Evolutionary conservation across 179 eudicot genomes (phyloP).

Genomic region (Spergularia azorica): DNA sequence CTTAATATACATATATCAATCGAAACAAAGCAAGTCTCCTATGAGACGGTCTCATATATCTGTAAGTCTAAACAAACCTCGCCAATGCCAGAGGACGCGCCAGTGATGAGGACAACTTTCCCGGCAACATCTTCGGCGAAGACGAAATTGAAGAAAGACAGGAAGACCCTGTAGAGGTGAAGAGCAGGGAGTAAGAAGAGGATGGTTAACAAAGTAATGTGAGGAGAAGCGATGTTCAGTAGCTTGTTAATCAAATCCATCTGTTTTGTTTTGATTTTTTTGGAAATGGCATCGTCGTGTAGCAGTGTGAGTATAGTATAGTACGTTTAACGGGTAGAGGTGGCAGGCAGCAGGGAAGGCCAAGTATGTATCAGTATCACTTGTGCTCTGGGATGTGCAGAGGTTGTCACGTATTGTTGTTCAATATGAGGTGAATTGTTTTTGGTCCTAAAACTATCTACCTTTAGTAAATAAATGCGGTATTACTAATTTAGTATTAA

Average conservation of each 20-base stretch:
- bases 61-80: constrained; percentile 33
- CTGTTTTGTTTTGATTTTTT: background rate
- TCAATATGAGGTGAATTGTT: no score
- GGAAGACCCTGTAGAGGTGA: background rate
- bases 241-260: constrained; percentile 11
- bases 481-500: no score
- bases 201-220: background rate
- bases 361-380: background rate
- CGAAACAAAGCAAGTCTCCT: no score
- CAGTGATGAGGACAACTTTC: constrained; percentile 62
- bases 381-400: background rate
- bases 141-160: constrained; percentile 28
- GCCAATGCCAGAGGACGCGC: constrained; percentile 71
- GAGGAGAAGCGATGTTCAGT: constrained; percentile 15
- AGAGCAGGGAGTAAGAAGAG: constrained; percentile 3
- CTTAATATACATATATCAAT: background rate
- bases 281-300: no score
- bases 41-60: no score
- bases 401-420: background rate
- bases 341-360: no score
- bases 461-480: no score
- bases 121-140: constrained; percentile 47
- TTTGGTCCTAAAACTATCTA: no score
- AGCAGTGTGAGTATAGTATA: no score
- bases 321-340: no score